Conservation (phyloP, 2,329 filamentous ascomycete genomes). For the Fusarium austroafricanum region DNA sequence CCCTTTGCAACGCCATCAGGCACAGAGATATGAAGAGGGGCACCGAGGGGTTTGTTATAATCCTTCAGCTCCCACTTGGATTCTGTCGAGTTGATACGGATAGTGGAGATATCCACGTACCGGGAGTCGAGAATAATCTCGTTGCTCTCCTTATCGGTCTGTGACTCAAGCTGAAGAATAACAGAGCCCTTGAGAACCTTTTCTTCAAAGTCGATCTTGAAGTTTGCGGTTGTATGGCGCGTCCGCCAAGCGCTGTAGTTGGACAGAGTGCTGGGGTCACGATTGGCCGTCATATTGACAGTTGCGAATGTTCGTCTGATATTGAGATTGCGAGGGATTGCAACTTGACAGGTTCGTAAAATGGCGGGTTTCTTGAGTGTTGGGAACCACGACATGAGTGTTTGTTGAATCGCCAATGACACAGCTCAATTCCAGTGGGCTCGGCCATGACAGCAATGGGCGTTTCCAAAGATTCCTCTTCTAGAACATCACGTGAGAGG, state of each 20-base stretch:
- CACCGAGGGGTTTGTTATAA: constrained; percentile 78
- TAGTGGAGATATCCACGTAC: constrained; percentile 77
- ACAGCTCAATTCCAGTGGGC: constrained; percentile 21
- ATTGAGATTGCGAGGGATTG: constrained; percentile 41
- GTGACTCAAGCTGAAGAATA: constrained; percentile 78
- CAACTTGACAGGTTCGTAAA: constrained; percentile 41
- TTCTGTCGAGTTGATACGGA: constrained; percentile 74
- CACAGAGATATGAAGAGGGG: constrained; percentile 74
- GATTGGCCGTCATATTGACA: constrained; percentile 51
- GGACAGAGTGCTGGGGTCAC: constrained; percentile 90
- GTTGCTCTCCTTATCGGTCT: constrained; percentile 76
- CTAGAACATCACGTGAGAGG: constrained; percentile 33
- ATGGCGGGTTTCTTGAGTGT: constrained; percentile 43
- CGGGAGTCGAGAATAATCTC: constrained; percentile 92
- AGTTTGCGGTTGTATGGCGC: constrained; percentile 82
- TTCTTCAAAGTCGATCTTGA: constrained; percentile 85
- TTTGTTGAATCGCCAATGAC: constrained; percentile 27
- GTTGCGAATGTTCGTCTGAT: constrained; percentile 48
- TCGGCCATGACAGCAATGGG: constrained; percentile 25
- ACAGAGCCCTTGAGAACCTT: constrained; percentile 83
- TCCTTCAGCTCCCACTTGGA: constrained; percentile 77
- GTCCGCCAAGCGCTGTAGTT: constrained; percentile 93
- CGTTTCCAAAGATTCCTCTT: constrained; percentile 24
- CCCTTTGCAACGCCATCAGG: constrained; percentile 66
- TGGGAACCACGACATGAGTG: constrained; percentile 47